Percentiles rank a stretch among this genome's conserved stretches.
Evolutionary conservation across 2,329 filamentous ascomycete species (phyloP).

Genomic region (Onygenales sp.): DNA sequence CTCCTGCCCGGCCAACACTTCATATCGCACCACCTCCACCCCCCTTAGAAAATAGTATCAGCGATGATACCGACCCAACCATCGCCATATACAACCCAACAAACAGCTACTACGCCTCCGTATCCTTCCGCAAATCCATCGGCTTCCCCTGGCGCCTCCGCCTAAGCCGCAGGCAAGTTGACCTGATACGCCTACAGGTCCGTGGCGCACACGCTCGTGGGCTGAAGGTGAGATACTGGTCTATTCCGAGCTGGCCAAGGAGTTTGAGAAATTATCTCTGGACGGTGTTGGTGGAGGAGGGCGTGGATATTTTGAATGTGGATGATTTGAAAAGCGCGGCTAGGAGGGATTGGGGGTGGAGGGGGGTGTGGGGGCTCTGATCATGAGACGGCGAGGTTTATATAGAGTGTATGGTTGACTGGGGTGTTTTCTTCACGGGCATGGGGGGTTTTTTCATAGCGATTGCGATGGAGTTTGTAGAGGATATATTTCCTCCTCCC

Average conservation of each 20-base stretch:
- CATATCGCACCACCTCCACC: too few species aligned
- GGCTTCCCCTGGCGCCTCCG: conserved; percentile 42
- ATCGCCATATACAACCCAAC: conserved; percentile 36
- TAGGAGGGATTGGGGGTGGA: conserved; percentile 37
- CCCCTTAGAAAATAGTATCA: too few species aligned
- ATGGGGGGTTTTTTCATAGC: too few species aligned
- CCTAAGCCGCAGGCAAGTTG: conserved; percentile 36
- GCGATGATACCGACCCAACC: conserved; percentile 18
- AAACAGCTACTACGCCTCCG: conserved; percentile 51
- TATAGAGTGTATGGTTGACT: too few species aligned
- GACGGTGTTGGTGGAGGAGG: conserved; percentile 44
- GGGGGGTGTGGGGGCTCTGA: conserved; percentile 21
- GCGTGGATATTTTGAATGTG: conserved; percentile 48
- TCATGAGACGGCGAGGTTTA: too few species aligned
- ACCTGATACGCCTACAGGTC: conserved; percentile 43
- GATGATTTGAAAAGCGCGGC: conserved; percentile 46
- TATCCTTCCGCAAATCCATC: conserved; percentile 41
- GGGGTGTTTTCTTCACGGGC: too few species aligned
- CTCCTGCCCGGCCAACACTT: not conserved
- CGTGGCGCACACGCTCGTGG: conserved; percentile 42
- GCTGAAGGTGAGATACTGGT: conserved; percentile 49
- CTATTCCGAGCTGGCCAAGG: conserved; percentile 46
- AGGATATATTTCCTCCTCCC: too few species aligned
- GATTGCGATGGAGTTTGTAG: too few species aligned
- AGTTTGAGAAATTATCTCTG: conserved; percentile 46